Base-by-base conservation (phyloP, 2,329 filamentous ascomycete species). In the Zopfia rhizophila region DNA sequence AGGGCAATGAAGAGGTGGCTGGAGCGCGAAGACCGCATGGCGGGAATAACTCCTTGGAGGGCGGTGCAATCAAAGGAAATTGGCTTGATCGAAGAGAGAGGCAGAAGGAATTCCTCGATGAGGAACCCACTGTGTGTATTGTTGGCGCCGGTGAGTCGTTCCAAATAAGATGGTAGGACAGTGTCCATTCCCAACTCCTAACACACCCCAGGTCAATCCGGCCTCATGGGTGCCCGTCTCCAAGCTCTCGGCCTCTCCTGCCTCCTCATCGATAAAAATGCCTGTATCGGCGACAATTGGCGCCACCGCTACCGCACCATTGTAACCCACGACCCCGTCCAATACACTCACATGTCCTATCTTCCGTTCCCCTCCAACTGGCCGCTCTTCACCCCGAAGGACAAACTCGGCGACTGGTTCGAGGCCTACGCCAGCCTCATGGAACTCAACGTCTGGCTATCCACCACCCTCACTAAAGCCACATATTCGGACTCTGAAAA, bases 301-400 rank as follows among this genome's bases (percentile, higher is more conserved):
- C 63, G 76, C 3, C 69, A 74, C 12, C 70, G 79, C n/a, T 82
- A 82, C 48, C 66, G 73, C 17, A 65, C 61, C 3, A 79, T 89
- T 0, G 84, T 88, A 1, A 79, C 87, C 0, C 86, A 90, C 55
- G 86, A 89, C 55, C 84, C 85, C 0, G 82, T 88, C 2, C 85
- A 75, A 66, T 77, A 72, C 42, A 70, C 73, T 38, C 74, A 77
- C 48, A 60, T 64, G 56, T 83, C 86, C 0, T 89, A 87, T 62
- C 56, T 90, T 3, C 71, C 73, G 0, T 90, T 89, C 61, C 87
- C 86, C 0, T 61, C 77, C 0, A 78, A 79, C 39, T 90, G 86
- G 86, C 86, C 86, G 3, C 73, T 87, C 12, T 90, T 87, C 65
- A 88, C 85, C 0, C 85, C 86, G 4, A 89, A 89, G 61, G 86